These are phyloP conservation scores for Aureobasidium mangrovei DNA, from an alignment of 2,329 filamentous ascomycete species.

Conservation along the genomic window DNA sequence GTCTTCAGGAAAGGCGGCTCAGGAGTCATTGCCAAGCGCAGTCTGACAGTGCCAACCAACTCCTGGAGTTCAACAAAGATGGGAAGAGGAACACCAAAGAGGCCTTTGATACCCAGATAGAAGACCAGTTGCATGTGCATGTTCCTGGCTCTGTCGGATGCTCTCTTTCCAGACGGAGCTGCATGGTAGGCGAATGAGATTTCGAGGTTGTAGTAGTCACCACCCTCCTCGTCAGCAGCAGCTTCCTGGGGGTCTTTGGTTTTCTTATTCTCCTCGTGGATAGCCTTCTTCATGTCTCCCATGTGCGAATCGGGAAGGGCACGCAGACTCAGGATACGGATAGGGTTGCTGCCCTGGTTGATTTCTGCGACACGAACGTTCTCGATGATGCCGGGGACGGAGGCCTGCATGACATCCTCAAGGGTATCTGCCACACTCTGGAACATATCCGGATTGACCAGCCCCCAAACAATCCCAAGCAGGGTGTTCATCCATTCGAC, in stretches of 20 bases:
- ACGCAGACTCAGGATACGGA: slow-evolving; percentile 78
- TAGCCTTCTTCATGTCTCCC: slow-evolving; percentile 69
- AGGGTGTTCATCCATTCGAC: slow-evolving; percentile 92
- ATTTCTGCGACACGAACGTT: slow-evolving; percentile 94
- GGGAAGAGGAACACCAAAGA: slow-evolving; percentile 81
- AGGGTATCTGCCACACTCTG: slow-evolving; percentile 82
- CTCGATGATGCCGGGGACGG: slow-evolving; percentile 81
- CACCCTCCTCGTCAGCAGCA: slow-evolving; percentile 81
- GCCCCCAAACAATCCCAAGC: slow-evolving; percentile 73
- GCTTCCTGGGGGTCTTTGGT: slow-evolving; percentile 79
- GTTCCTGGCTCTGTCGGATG: slow-evolving; percentile 77
- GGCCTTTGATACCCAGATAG: slow-evolving; percentile 79
- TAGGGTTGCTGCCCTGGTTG: slow-evolving; percentile 82
- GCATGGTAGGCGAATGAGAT: slow-evolving; percentile 87
- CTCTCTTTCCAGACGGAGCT: slow-evolving; percentile 58
- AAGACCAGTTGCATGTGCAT: slow-evolving; percentile 98
- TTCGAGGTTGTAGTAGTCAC: slow-evolving; percentile 88
- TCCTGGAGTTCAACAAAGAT: slow-evolving; percentile 86
- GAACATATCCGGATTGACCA: slow-evolving; percentile 95
- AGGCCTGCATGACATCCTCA: slow-evolving; percentile 95
- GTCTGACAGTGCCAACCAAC: slow-evolving; percentile 76
- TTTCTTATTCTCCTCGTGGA: slow-evolving; percentile 69
- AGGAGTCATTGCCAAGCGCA: slow-evolving; percentile 77
- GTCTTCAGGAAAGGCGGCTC: slow-evolving; percentile 89
- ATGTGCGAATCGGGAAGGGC: slow-evolving; percentile 78